phyloP scores from a whole-genome alignment of 768 basidiomycete species.

The Porphyrellus cyaneotinctus region DNA sequence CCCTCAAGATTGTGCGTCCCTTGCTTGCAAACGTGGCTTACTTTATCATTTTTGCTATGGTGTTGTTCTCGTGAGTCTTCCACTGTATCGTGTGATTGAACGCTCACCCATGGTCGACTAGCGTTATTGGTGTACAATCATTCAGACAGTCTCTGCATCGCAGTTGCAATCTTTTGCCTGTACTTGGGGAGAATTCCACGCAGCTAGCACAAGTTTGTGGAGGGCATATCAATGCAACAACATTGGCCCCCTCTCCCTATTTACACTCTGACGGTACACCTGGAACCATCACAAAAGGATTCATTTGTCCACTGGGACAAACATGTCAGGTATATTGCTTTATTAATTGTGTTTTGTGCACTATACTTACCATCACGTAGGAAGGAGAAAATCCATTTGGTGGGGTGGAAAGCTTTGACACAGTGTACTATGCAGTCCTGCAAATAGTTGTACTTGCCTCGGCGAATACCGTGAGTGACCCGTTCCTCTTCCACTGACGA shows the following conservation, averaged over 20 bases:
- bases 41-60: slow-evolving; percentile 87
- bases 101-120: slow-evolving; percentile 1
- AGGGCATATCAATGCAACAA: slow-evolving; percentile 64
- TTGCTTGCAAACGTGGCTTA: slow-evolving; percentile 86
- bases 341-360: background rate
- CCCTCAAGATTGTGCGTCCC: slow-evolving; percentile 85
- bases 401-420: slow-evolving; percentile 81
- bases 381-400: slow-evolving; percentile 62
- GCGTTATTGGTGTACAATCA: slow-evolving; percentile 90
- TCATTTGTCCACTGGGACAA: slow-evolving; percentile 84
- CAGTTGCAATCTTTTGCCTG: slow-evolving; percentile 53
- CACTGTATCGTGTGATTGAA: background rate
- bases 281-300: slow-evolving; percentile 63
- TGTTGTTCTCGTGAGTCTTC: slow-evolving; percentile 71
- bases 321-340: slow-evolving; percentile 59
- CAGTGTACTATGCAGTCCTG: slow-evolving; percentile 72
- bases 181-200: slow-evolving; percentile 48
- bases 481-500: background rate
- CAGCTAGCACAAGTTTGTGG: slow-evolving; percentile 68
- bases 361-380: slow-evolving; percentile 30
- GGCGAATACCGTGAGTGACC: slow-evolving; percentile 60
- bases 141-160: slow-evolving; percentile 84
- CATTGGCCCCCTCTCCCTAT: slow-evolving; percentile 44
- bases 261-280: slow-evolving; percentile 36
- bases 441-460: slow-evolving; percentile 85